These are phyloP conservation scores for Miamiensis avidus DNA, from an alignment of 169 alveolate genomes.

Conservation along the genomic window DNA sequence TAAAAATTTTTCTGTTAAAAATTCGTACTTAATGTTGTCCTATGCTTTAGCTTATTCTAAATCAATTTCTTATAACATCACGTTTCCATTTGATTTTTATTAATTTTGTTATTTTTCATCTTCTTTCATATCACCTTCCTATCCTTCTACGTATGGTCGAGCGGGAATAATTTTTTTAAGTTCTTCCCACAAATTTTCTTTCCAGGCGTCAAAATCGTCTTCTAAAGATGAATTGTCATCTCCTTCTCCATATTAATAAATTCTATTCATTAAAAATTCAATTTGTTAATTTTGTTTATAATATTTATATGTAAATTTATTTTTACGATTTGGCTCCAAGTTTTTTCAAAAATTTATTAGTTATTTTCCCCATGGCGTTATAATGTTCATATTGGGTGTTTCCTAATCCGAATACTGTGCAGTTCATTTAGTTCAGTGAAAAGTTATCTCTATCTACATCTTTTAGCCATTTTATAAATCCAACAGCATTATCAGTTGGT, in stretches of 20 bases:
- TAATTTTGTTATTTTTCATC: not conserved
- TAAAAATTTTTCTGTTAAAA: conserved; percentile 42
- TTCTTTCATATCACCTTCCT: not conserved
- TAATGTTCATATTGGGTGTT: conserved; percentile 68
- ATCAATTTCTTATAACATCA: not conserved
- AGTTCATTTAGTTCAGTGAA: conserved; percentile 35
- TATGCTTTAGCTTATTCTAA: conserved; percentile 5
- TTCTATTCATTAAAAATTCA: conserved; percentile 13
- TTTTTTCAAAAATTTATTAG: conserved; percentile 44
- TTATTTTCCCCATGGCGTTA: conserved; percentile 53
- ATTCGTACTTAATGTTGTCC: conserved; percentile 21
- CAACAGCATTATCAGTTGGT: conserved; percentile 70
- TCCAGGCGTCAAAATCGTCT: conserved; percentile 67
- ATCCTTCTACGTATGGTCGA: not conserved
- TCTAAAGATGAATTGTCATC: conserved; percentile 59
- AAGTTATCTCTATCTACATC: conserved; percentile 11
- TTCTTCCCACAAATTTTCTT: conserved; percentile 50
- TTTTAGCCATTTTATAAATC: conserved; percentile 44
- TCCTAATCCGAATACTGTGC: conserved; percentile 69
- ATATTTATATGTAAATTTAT: too few relatives aligned
- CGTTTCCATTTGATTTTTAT: not conserved
- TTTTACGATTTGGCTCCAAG: conserved; percentile 40
- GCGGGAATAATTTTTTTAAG: conserved; percentile 13
- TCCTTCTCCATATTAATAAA: conserved; percentile 58
- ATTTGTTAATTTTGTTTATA: too few relatives aligned